phyloP scores from a whole-genome alignment of 2,329 filamentous ascomycete species.

The Exophiala spinifera region DNA sequence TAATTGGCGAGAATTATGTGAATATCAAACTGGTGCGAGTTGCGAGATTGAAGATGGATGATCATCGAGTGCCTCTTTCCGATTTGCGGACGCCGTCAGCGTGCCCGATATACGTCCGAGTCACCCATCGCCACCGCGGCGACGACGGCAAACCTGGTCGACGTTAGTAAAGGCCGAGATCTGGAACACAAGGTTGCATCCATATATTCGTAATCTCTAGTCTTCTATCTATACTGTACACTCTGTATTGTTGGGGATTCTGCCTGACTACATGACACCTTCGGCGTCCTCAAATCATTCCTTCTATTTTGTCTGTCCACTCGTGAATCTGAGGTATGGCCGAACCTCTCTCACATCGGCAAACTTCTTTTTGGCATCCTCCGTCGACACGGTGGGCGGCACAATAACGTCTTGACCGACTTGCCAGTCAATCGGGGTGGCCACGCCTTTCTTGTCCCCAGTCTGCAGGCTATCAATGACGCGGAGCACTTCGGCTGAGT shows the following conservation, averaged over 20 bases:
- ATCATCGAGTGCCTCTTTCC: background rate
- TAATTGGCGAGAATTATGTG: too few relatives aligned
- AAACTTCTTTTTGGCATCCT: conserved; percentile 85
- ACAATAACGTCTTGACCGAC: conserved; percentile 90
- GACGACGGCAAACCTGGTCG: too few relatives aligned
- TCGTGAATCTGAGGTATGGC: conserved; percentile 42
- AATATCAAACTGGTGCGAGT: too few relatives aligned
- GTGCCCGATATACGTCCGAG: too few relatives aligned
- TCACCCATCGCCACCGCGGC: too few relatives aligned
- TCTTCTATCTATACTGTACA: too few relatives aligned
- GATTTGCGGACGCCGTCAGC: background rate
- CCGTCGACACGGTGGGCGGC: conserved; percentile 75
- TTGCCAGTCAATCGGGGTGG: conserved; percentile 87
- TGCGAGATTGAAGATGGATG: too few relatives aligned
- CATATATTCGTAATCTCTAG: too few relatives aligned
- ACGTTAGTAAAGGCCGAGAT: too few relatives aligned
- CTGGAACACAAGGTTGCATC: too few relatives aligned
- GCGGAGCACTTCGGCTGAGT: conserved; percentile 74
- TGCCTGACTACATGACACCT: background rate
- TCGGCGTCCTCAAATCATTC: background rate
- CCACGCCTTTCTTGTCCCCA: conserved; percentile 83
- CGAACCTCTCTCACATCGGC: conserved; percentile 64
- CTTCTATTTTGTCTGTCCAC: conserved; percentile 18
- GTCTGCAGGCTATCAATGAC: conserved; percentile 76
- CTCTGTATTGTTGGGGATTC: background rate